Base-by-base conservation (phyloP, 495 filamentous ascomycete genomes). In the Cudoniella acicularis region DNA sequence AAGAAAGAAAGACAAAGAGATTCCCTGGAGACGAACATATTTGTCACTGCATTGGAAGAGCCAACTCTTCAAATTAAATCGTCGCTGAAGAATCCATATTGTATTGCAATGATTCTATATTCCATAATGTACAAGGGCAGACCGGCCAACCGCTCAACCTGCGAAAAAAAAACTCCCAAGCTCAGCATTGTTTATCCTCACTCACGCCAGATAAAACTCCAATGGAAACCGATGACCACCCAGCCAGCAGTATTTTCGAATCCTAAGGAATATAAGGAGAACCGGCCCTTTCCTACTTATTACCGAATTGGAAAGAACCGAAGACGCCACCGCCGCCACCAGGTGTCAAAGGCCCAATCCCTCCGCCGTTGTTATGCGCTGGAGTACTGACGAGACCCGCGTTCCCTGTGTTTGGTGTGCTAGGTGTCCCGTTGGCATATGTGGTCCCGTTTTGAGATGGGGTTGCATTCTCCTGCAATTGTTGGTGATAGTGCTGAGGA, bases 311-410 rank as follows among this genome's bases (percentile, higher is more conserved):
- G 80, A 61, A 84, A 53, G 71, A 66, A 16, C 81, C 80, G 70
- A 84, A 84, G 10, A 87, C 83, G 24, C 87, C 85, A 24, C 83
- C 83, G 2, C 80, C 83, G 10, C 81, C 83, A 25, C 87, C 87
- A 0, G 88, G 88, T 3, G 88, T 90, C 74, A 87, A 78, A 6
- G 85, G 75, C 13, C 82, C 84, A 66, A 85, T 78, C 8, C 77
- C 80, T 26, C 73, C 60, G 3, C 74, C 71, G 56, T 79, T 76
- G 45, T 73, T 79, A 55, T 84, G 83, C 24, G 77, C 76, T 54
- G 81, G 83, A 9, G 83, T 90, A 72, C 68, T 80, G 43, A 70
- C 87, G 45, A 78, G 76, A 21, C 72, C 78, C 55, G 70, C 78
- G 57, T 71, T 79, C 40, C 56, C 75, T 40, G 70, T 84, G 72